A percentile compares a stretch with the other conserved stretches of the same genome.
phyloP scores from a whole-genome alignment of 2,329 filamentous ascomycete species.

The Diaporthe vaccinii region DNA sequence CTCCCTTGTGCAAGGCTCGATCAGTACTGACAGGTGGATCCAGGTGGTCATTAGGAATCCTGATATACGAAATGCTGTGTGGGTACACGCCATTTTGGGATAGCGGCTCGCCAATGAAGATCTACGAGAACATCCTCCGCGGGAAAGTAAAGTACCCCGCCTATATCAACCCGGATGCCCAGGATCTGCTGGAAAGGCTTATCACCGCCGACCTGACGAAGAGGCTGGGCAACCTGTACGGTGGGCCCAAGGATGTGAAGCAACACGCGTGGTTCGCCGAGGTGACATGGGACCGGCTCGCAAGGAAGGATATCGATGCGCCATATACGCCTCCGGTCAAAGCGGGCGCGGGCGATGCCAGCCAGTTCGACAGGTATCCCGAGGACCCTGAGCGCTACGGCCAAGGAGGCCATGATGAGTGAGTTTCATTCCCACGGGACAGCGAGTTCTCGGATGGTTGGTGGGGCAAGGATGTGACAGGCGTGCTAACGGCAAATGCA shows the following conservation, averaged over 20 bases:
- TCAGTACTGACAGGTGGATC: conserved; percentile 37
- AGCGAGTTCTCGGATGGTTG: not conserved
- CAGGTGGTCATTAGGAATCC: conserved; percentile 98
- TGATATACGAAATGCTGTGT: conserved; percentile 99
- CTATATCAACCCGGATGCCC: conserved; percentile 94
- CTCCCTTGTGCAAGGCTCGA: not conserved
- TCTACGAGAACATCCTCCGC: conserved; percentile 98
- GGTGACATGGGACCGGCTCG: conserved; percentile 95
- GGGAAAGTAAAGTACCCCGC: conserved; percentile 96
- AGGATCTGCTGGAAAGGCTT: conserved; percentile 90
- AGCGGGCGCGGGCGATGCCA: conserved; percentile 93
- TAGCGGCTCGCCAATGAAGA: conserved; percentile 96
- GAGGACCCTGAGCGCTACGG: conserved; percentile 97
- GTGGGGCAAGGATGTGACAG: not conserved
- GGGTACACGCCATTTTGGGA: conserved; percentile 99
- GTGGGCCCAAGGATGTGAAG: conserved; percentile 92
- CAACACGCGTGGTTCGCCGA: conserved; percentile 96
- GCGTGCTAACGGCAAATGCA: conserved; percentile 50
- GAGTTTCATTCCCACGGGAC: conserved; percentile 59
- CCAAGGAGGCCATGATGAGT: conserved; percentile 84
- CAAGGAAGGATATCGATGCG: conserved; percentile 97
- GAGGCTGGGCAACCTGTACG: conserved; percentile 92
- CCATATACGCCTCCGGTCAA: conserved; percentile 97
- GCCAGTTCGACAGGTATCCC: conserved; percentile 97
- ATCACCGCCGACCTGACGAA: conserved; percentile 97